Base-by-base conservation (phyloP, 2,329 filamentous ascomycete genomes). In the Penicillium griseofulvum region DNA sequence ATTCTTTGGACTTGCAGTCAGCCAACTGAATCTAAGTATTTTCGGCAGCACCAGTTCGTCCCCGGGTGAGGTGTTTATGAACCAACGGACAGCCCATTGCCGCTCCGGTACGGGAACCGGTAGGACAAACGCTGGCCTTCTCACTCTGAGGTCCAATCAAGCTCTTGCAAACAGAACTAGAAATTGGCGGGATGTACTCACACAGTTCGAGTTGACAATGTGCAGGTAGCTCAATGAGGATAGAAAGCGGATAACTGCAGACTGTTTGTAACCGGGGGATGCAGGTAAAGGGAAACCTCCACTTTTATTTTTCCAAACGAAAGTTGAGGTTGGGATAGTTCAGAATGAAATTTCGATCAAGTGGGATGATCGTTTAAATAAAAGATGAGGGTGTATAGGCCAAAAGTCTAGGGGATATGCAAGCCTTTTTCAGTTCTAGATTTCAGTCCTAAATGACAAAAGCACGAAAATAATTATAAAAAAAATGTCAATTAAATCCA, bases 361-460 rank as follows among this genome's bases (percentile, higher is more conserved):
- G 54, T 56, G 38, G 51, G 48, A 58, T 37, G 43, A 11, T 55
- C 48, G 49, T 49, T 46, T 36, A 59, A 57, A 48, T 46, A 43
- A 53, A 55, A 26, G 19, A 17, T 24, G 29, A 34, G 17, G 14
- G 19, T 24, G 43, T 45, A 33, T 45, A 45, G 29, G 16, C 43
- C 7, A 45, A 31, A 34, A 22, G 14, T 8, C 43, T 43, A 48
- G 43, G 51, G 50, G 51, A 56, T 26, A 37, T 52, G 53, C 52
- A 52, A 48, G 52, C 54, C 52, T 58, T 55, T 64, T 65, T 62
- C 59, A 65, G 52, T 56, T 58, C 55, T 52, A 60, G 58, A 47
- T 49, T 28, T 49, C 34, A 58, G 22, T 22, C 43, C 29, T 5
- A 28, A 22, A 24, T 46, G 50, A 57, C 43, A 49, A 56, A 58